These are phyloP conservation scores for Aspergillus quadrilineatus DNA, from an alignment of 2,329 filamentous ascomycete genomes.

Conservation along the genomic window DNA sequence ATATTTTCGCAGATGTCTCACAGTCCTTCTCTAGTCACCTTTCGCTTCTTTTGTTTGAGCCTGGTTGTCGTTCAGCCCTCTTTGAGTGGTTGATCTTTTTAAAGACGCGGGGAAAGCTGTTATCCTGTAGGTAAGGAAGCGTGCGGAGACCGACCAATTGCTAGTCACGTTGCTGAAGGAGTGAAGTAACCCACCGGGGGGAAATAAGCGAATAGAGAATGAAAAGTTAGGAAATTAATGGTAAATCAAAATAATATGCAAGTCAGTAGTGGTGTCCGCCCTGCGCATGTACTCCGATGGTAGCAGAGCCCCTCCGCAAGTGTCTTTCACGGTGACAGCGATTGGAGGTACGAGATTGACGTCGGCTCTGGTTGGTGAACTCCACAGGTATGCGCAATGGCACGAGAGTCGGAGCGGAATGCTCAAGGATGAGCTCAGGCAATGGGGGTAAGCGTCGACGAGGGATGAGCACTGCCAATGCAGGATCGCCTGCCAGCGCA, in stretches of 20 bases:
- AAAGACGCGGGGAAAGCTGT: constrained; percentile 37
- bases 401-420: constrained; percentile 4
- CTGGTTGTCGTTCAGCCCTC: constrained; percentile 25
- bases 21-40: constrained; percentile 23
- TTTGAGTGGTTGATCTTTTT: constrained; percentile 31
- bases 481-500: constrained; percentile 36
- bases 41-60: constrained; percentile 19
- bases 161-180: constrained; percentile 20
- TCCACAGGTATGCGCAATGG: constrained; percentile 12
- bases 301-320: constrained; percentile 26
- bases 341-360: constrained; percentile 16
- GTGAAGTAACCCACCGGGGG: constrained; percentile 15
- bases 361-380: constrained; percentile 16
- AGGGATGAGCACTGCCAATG: constrained; percentile 30
- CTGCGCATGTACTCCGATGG: constrained; percentile 30
- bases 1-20: constrained; percentile 13
- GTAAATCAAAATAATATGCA: constrained; percentile 23
- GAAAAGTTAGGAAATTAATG: constrained; percentile 14
- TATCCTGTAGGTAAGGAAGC: constrained; percentile 28
- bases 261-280: constrained; percentile 25
- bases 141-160: constrained; percentile 33
- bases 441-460: constrained; percentile 24
- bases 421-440: constrained; percentile 18
- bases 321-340: constrained; percentile 10
- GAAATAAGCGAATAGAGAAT: constrained; percentile 3